These are phyloP conservation scores for Ramularia collo-cygni DNA, from an alignment of 2,329 filamentous ascomycete species.

Conservation along the genomic window DNA sequence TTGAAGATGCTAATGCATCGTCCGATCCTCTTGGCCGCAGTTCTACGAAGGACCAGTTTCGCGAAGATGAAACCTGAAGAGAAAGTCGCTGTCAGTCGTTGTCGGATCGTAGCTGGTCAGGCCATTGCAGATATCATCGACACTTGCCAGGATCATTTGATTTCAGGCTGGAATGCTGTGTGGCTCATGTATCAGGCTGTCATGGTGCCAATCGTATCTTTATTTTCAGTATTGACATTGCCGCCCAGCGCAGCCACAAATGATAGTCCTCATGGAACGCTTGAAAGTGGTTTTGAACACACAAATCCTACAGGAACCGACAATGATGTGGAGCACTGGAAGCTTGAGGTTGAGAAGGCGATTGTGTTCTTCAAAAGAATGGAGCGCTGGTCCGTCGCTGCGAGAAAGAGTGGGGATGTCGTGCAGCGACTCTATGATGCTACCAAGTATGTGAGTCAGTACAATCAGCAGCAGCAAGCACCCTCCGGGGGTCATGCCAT, in stretches of 20 bases:
- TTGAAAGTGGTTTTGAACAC: constrained; percentile 15
- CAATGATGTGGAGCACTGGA: constrained; percentile 36
- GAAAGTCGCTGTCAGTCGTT: constrained; percentile 59
- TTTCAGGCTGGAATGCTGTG: constrained; percentile 73
- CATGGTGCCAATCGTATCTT: constrained; percentile 68
- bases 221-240: constrained; percentile 44
- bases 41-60: constrained; percentile 47
- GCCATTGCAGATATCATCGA: constrained; percentile 66
- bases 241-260: constrained; percentile 4
- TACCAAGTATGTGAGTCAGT: constrained; percentile 23
- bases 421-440: constrained; percentile 38
- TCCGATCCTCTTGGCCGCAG: constrained; percentile 61
- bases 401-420: constrained; percentile 37
- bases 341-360: constrained; percentile 35
- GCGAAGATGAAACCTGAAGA: constrained; percentile 54
- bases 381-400: constrained; percentile 39
- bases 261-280: constrained; percentile 40
- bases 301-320: constrained; percentile 14
- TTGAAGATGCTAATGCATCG: constrained; percentile 69
- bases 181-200: constrained; percentile 77
- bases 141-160: constrained; percentile 66
- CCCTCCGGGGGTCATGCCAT: neutral
- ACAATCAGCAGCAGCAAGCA: constrained; percentile 20
- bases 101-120: constrained; percentile 60
- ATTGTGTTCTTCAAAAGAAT: constrained; percentile 39